These are phyloP conservation scores for Russula sp. DNA, from an alignment of 768 basidiomycete species.

Conservation along the genomic window DNA sequence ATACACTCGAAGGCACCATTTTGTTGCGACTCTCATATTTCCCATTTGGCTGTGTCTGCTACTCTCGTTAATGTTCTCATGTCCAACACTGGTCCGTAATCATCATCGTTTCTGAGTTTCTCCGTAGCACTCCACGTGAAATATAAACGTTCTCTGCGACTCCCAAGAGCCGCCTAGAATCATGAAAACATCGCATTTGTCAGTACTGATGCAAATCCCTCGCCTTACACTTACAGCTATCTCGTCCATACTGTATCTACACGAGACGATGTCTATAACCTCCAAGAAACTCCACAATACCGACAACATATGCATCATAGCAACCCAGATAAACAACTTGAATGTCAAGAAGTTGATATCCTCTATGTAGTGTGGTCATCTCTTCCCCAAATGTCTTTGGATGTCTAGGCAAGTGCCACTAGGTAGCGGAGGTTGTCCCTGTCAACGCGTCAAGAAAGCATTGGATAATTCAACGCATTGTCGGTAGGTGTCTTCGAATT, in stretches of 20 bases:
- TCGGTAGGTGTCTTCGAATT: conserved; percentile 74
- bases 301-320: background rate
- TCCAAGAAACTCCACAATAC: background rate
- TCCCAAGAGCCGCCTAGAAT: background rate
- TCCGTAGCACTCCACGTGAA: background rate
- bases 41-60: background rate
- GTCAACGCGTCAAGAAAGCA: conserved; percentile 69
- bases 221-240: too few species aligned
- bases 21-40: background rate
- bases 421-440: conserved; percentile 32
- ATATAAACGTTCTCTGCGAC: background rate
- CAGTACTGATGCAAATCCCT: background rate
- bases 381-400: background rate
- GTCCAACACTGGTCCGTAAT: background rate
- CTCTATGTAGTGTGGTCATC: background rate
- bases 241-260: background rate
- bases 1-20: background rate
- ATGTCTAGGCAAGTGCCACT: conserved; percentile 3
- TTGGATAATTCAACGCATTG: conserved; percentile 72
- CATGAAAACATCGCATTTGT: background rate
- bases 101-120: background rate
- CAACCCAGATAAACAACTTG: background rate
- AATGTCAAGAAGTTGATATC: background rate
- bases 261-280: background rate
- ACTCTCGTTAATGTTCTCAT: background rate